These are phyloP conservation scores for Neltuma alba DNA, from an alignment of 306 rosid species.

Conservation along the genomic window DNA sequence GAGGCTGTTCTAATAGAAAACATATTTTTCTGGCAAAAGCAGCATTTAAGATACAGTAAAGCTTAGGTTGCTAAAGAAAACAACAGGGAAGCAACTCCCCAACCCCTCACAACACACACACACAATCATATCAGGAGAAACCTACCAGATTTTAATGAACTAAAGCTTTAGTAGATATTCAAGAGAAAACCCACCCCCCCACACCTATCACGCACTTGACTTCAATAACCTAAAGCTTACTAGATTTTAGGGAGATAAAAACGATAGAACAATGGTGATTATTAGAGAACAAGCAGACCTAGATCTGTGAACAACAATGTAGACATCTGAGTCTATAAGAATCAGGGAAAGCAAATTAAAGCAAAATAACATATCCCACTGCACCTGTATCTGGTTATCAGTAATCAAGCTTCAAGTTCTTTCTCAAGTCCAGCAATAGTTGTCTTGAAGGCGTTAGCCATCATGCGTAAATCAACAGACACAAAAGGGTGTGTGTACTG, in stretches of 20 bases:
- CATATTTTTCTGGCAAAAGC: neutral
- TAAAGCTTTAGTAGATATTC: too few relatives aligned
- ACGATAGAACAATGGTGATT: too few relatives aligned
- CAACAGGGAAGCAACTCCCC: neutral
- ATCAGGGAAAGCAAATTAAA: neutral
- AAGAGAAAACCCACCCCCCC: too few relatives aligned
- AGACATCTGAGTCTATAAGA: neutral
- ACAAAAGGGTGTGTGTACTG: constrained; percentile 87
- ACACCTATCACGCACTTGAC: too few relatives aligned
- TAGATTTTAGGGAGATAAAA: too few relatives aligned
- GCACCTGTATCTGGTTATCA: constrained; percentile 92
- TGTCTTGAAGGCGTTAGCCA: constrained; percentile 98
- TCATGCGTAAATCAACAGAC: constrained; percentile 85
- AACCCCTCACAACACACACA: neutral
- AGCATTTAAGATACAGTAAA: neutral
- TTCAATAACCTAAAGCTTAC: too few relatives aligned
- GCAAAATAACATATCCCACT: constrained; percentile 28
- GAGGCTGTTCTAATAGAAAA: neutral
- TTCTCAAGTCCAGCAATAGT: constrained; percentile 86
- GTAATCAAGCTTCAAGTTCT: constrained; percentile 98
- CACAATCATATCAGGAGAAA: too few relatives aligned
- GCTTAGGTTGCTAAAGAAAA: neutral
- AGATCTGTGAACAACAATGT: too few relatives aligned
- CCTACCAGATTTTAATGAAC: too few relatives aligned
- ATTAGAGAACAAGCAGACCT: too few relatives aligned